Evolutionary conservation across 2,329 filamentous ascomycete genomes (phyloP), one percentile per base, ranked within the genome.

Genomic region (Aureobasidium namibiae): DNA sequence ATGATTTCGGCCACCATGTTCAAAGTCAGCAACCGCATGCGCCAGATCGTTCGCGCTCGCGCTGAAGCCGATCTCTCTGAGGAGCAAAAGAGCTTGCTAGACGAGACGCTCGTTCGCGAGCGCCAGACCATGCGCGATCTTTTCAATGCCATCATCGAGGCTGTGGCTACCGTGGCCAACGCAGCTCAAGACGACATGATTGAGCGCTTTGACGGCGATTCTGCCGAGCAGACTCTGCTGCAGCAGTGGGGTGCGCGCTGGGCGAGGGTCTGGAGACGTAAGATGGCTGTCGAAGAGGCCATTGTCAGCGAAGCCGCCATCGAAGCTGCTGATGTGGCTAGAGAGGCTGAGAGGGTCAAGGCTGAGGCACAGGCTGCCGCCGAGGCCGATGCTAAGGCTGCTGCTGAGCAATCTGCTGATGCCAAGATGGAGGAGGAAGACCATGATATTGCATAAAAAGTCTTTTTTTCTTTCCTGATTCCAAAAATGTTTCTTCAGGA

Each of bases 21-120:
- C 69, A 97, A 99, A 75, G 92, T 97, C 50, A 92, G 90, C 1
- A 86, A 86, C 63, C 88, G 92, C 31, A 85, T 95, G 56, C 85
- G 90, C 42, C 90, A 96, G 74, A 86, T 96, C 24, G 83, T 90
- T 10, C 76, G 78, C 1, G 82, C 85, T 4, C 79, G 82, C 29
- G 57, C 46, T 39, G 57, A 50, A 3, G n/a, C 57, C 46, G 38
- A 44, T n/a, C 77, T 80, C 8, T 80, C 80, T 13, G 76, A 78
- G 9, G 80, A 85, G 45, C 82, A 85, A 65, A 72, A 84, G 21
- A 76, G 77, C 65, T 77, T 82, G 65, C 76, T 89, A 8, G 82
- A 88, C 29, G 83, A 88, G 65, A 85, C 85, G 0, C 76, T 90
- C 9, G 78, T 79, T 13, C 81, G 82, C 60, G 92, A 96, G 71